A percentile compares a stretch with the other conserved stretches of the same genome.
Evolutionary conservation across 768 basidiomycete species (phyloP).

Genomic region (Austroboletus festivus): DNA sequence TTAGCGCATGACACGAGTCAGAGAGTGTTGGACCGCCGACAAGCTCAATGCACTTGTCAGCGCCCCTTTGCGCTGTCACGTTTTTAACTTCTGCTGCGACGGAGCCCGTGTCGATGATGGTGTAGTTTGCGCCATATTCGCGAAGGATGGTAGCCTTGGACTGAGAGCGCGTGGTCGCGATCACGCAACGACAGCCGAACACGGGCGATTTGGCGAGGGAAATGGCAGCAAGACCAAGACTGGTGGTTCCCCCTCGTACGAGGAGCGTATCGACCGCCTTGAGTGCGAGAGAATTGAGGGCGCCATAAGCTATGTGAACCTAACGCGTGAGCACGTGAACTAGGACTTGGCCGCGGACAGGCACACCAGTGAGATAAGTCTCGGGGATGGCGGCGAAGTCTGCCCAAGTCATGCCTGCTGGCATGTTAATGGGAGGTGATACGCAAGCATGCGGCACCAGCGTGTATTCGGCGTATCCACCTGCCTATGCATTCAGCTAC

Average conservation of each 20-base stretch:
- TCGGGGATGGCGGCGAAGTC: not conserved
- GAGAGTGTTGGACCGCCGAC: not conserved
- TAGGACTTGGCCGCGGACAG: not conserved
- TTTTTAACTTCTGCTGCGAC: not conserved
- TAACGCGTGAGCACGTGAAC: not conserved
- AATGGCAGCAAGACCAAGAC: not conserved
- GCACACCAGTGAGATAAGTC: not conserved
- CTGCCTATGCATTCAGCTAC: not conserved
- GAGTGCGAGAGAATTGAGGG: not conserved
- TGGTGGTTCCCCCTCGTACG: not conserved
- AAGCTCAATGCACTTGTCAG: not conserved
- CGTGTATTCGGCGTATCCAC: slow-evolving; percentile 22
- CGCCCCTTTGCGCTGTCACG: not conserved
- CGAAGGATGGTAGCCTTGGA: not conserved
- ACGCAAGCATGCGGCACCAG: slow-evolving; percentile 23
- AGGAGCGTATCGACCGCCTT: not conserved
- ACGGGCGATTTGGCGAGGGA: not conserved
- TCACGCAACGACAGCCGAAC: not conserved
- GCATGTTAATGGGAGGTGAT: slow-evolving; percentile 14
- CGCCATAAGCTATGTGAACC: not conserved
- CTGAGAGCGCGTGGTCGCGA: not conserved
- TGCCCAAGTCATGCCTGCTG: not conserved
- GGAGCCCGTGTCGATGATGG: not conserved
- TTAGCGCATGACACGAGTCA: not conserved
- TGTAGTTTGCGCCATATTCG: not conserved